phyloP scores from a whole-genome alignment of 2,329 filamentous ascomycete species.

The Trichoderma simmonsii region DNA sequence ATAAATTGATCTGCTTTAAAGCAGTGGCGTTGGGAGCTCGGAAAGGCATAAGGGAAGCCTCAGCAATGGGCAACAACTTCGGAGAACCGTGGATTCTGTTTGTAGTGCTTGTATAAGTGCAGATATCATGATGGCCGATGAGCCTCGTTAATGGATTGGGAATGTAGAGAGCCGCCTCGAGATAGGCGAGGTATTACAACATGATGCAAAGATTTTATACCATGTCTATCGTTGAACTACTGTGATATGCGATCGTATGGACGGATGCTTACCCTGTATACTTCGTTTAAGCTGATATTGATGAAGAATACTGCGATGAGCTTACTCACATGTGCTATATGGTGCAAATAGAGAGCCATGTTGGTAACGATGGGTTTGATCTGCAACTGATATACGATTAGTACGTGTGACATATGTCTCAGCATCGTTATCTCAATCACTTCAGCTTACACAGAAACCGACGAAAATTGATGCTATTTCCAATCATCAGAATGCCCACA shows the following conservation, averaged over 20 bases:
- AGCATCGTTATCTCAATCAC: no score
- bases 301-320: not conserved
- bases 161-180: not conserved
- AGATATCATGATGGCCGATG: not conserved
- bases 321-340: not conserved
- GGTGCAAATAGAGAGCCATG: rapidly evolving
- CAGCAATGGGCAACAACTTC: not conserved
- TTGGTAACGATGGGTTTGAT: not conserved
- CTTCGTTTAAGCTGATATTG: not conserved
- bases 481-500: no score
- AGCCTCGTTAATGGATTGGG: not conserved
- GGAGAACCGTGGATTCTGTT: not conserved
- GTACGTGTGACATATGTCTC: no score
- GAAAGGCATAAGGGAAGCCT: not conserved
- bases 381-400: no score
- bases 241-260: not conserved
- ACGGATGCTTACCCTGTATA: not conserved
- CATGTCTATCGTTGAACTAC: not conserved
- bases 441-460: no score
- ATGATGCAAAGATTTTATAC: not conserved
- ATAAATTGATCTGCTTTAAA: conserved; percentile 1
- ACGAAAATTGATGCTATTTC: no score
- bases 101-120: not conserved
- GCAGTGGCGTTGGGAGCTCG: conserved; percentile 9
- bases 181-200: not conserved